Conservation (phyloP, 805 yeast species). For the Lipomyces oligophaga region DNA sequence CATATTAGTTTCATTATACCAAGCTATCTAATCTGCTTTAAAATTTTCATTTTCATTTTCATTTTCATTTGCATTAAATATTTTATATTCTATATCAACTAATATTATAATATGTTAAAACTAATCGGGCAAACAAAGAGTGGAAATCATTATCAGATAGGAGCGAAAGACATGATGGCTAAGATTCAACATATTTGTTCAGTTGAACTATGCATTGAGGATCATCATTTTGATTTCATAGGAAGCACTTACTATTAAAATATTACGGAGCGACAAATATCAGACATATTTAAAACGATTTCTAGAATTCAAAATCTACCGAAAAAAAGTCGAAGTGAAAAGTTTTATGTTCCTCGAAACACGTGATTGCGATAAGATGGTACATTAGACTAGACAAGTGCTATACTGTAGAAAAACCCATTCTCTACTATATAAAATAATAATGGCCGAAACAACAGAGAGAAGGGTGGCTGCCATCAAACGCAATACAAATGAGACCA, state of each 20-base stretch:
- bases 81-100: too few species aligned
- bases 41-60: too few species aligned
- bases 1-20: too few species aligned
- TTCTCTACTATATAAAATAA: background rate
- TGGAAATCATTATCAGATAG: too few species aligned
- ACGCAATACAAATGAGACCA: conserved; percentile 88
- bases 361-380: background rate
- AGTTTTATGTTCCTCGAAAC: background rate
- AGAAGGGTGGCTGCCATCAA: conserved; percentile 45
- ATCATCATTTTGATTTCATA: conserved; percentile 7
- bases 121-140: too few species aligned
- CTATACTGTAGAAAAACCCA: background rate
- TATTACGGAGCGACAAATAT: background rate
- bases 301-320: background rate
- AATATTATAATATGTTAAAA: too few species aligned
- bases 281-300: background rate
- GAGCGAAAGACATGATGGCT: conserved; percentile 27
- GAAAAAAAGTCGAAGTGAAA: background rate
- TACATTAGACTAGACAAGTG: background rate
- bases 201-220: conserved; percentile 23
- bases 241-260: background rate
- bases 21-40: too few species aligned
- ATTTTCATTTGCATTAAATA: too few species aligned
- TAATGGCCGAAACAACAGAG: background rate
- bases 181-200: conserved; percentile 20